Conservation (phyloP, 176 grass and related monocot genomes). For the Oryza meyeriana region DNA sequence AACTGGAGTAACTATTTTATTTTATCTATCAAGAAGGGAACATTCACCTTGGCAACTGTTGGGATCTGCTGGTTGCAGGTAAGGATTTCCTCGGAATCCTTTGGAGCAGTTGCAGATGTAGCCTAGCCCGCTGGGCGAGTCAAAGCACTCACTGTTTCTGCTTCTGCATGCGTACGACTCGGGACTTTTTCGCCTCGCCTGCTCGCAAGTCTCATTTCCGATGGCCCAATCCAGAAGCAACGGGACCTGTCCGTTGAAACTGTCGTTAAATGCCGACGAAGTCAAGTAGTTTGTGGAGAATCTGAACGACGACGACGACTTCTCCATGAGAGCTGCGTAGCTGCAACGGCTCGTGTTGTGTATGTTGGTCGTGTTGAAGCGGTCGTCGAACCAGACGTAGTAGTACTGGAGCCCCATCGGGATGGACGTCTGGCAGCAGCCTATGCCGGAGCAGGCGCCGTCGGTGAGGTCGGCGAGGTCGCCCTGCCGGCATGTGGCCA, state of each 20-base stretch:
- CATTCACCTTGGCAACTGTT: neutral
- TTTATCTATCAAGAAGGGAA: neutral
- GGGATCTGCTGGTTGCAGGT: neutral
- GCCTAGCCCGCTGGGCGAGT: neutral
- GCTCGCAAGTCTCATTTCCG: neutral
- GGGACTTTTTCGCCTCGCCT: neutral
- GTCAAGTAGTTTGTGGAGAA: neutral
- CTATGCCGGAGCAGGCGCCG: slow-evolving; percentile 37
- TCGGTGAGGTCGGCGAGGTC: neutral
- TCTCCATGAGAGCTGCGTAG: slow-evolving; percentile 26
- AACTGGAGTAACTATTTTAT: too few species aligned
- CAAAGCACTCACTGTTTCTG: neutral
- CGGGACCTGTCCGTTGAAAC: neutral
- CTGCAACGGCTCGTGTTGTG: neutral
- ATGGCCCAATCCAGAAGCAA: slow-evolving; percentile 35
- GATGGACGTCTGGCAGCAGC: slow-evolving; percentile 39
- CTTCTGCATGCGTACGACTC: neutral
- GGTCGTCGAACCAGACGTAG: fast-evolving
- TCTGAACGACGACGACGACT: neutral
- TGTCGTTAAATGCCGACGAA: neutral
- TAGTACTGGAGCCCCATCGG: slow-evolving; percentile 15
- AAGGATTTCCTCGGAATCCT: neutral
- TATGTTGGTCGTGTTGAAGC: neutral
- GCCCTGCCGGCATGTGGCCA: neutral
- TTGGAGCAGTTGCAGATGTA: slow-evolving; percentile 29